Evolutionary conservation across 208 protist genomes (phyloP).

Genomic region (Endotrypanum monterogeii): DNA sequence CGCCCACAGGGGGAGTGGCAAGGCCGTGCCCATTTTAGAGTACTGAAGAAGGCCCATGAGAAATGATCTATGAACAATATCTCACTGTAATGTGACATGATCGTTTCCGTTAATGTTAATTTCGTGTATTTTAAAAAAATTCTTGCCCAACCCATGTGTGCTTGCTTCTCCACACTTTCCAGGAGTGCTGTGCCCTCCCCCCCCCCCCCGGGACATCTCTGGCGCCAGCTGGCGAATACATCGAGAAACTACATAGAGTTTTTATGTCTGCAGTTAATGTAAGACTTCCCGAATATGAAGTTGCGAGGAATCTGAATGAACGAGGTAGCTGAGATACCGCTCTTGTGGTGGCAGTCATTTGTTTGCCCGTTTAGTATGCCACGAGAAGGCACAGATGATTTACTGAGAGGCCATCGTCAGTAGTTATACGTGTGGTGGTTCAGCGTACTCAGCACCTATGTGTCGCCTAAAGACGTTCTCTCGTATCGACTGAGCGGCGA

Average conservation of each 20-base stretch:
- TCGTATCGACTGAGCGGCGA: not conserved
- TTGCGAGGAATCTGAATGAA: not conserved
- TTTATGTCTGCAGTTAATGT: not conserved
- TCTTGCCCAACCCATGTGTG: no score
- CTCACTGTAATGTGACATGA: conserved; percentile 13
- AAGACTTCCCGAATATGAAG: no score
- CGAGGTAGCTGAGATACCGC: not conserved
- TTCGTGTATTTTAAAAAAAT: conserved; percentile 8
- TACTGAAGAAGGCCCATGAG: conserved; percentile 21
- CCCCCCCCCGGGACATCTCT: not conserved
- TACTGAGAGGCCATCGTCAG: not conserved
- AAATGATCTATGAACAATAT: conserved; percentile 12
- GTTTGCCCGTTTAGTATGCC: not conserved
- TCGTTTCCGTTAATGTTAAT: conserved; percentile 53
- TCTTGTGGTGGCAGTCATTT: not conserved
- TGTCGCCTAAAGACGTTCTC: not conserved
- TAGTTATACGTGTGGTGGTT: not conserved
- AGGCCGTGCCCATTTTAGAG: conserved; percentile 61
- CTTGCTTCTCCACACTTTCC: not conserved
- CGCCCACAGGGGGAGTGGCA: conserved; percentile 21
- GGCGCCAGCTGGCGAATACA: not conserved
- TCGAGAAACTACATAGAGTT: not conserved
- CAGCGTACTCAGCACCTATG: no score
- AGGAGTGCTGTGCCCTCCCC: not conserved
- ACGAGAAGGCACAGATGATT: not conserved